Percentiles rank a stretch among this genome's conserved stretches.
phyloP scores from a whole-genome alignment of 805 yeast genomes.

The Saccharomycopsis javanensis region DNA sequence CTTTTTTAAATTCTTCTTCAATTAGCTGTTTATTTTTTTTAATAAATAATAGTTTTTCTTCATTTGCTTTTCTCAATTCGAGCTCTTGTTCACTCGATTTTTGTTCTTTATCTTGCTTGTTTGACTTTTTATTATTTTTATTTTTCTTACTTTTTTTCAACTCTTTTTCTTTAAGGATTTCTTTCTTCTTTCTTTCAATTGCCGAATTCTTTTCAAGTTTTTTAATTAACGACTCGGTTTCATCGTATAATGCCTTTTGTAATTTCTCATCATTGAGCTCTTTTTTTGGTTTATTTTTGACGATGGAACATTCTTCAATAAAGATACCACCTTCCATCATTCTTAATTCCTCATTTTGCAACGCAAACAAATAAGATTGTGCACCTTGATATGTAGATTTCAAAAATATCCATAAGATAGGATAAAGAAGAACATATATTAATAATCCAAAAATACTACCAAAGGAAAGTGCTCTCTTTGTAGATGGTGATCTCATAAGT shows the following conservation, averaged over 20 bases:
- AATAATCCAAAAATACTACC: constrained; percentile 62
- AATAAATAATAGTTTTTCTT: neutral
- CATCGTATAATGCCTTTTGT: constrained; percentile 50
- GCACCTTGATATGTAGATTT: constrained; percentile 73
- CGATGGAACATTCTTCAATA: constrained; percentile 62
- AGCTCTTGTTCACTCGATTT: neutral
- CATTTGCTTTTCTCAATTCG: neutral
- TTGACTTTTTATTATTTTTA: constrained; percentile 3
- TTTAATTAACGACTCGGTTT: constrained; percentile 49
- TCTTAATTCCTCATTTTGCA: constrained; percentile 62
- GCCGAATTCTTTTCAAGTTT: constrained; percentile 65
- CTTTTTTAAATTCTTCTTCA: constrained; percentile 12
- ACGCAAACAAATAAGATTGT: constrained; percentile 61
- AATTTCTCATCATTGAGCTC: constrained; percentile 57
- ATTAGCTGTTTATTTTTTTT: constrained; percentile 1
- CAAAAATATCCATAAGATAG: constrained; percentile 72
- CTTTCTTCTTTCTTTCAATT: constrained; percentile 44
- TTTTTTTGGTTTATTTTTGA: constrained; percentile 37
- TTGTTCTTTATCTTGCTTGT: constrained; percentile 1
- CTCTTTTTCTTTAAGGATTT: constrained; percentile 17
- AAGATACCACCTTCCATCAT: constrained; percentile 56
- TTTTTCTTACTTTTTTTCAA: constrained; percentile 12
- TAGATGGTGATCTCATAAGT: constrained; percentile 76
- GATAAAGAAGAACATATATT: constrained; percentile 60
- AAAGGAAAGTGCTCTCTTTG: constrained; percentile 65